phyloP scores from a whole-genome alignment of 2,329 filamentous ascomycete species.

The Fusarium albidum region DNA sequence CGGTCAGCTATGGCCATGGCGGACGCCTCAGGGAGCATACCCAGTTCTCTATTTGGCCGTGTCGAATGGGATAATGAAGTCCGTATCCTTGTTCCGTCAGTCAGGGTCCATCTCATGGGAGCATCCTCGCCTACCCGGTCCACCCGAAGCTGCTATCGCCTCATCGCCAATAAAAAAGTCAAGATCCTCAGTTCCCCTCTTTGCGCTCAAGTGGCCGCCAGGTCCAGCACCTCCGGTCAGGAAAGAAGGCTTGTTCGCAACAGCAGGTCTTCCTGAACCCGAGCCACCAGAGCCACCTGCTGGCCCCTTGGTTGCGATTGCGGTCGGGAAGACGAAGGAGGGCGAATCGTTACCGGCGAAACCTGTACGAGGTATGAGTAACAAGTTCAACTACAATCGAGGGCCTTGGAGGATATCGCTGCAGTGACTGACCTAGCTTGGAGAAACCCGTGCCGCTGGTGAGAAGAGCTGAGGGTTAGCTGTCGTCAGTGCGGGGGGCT shows the following conservation, averaged over 20 bases:
- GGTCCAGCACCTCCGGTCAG: constrained; percentile 89
- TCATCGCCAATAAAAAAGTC: constrained; percentile 99
- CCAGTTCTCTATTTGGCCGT: constrained; percentile 99
- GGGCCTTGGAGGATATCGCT: constrained; percentile 15
- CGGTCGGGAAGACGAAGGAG: constrained; percentile 98
- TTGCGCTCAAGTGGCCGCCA: constrained; percentile 82
- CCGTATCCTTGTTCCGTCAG: constrained; percentile 75
- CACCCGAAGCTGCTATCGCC: constrained; percentile 82
- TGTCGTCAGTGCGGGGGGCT: constrained; percentile 39
- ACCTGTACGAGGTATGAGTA: constrained; percentile 62
- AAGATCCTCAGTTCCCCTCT: constrained; percentile 95
- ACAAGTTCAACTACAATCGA: constrained; percentile 13
- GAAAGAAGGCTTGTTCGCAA: constrained; percentile 95
- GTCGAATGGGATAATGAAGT: constrained; percentile 95
- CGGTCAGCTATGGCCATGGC: constrained; percentile 37
- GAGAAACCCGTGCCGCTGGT: constrained; percentile 97
- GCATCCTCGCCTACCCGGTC: constrained; percentile 69
- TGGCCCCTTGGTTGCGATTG: constrained; percentile 92
- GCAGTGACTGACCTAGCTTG: constrained; percentile 80
- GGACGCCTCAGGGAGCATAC: constrained; percentile 57
- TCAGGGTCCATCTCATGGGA: constrained; percentile 5
- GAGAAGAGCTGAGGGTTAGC: constrained; percentile 46
- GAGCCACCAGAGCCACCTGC: constrained; percentile 75
- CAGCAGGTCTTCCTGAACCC: constrained; percentile 86
- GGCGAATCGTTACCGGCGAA: constrained; percentile 99